phyloP scores from a whole-genome alignment of 768 basidiomycete species.

The Chlorophyllum brunneum region DNA sequence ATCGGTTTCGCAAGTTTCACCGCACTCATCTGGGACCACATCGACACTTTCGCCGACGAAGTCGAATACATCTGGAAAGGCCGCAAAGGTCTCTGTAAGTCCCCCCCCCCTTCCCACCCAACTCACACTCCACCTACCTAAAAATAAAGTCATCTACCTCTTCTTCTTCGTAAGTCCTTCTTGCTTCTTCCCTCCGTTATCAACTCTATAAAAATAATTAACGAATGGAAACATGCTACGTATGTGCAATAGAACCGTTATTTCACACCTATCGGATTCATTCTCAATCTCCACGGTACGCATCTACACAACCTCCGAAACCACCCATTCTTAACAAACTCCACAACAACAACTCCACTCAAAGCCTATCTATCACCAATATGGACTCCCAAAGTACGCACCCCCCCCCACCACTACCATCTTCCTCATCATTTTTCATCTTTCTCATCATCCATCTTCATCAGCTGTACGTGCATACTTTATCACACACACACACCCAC shows the following conservation, averaged over 20 bases:
- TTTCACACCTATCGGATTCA: conserved; percentile 58
- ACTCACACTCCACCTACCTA: no score
- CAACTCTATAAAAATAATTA: no score
- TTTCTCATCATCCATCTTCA: background rate
- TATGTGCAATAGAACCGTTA: conserved; percentile 51
- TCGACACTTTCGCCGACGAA: conserved; percentile 48
- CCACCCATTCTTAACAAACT: no score
- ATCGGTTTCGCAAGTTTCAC: conserved; percentile 50
- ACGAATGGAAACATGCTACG: no score
- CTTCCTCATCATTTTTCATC: background rate
- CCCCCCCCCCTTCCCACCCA: background rate
- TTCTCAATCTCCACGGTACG: conserved; percentile 49
- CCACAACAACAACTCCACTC: background rate
- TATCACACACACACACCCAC: no score
- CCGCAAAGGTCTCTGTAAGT: conserved; percentile 42
- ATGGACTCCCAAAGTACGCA: conserved; percentile 35
- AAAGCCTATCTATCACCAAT: conserved; percentile 39
- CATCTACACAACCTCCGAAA: background rate
- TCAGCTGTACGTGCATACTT: no score
- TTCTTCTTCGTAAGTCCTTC: conserved; percentile 35
- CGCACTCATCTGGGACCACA: conserved; percentile 52
- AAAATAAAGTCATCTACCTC: conserved; percentile 40
- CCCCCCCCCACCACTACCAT: background rate
- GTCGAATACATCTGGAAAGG: conserved; percentile 53
- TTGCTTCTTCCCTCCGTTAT: background rate